Evolutionary conservation across 176 grass and related monocot genomes (phyloP).

Genomic region (Musa beccarii): DNA sequence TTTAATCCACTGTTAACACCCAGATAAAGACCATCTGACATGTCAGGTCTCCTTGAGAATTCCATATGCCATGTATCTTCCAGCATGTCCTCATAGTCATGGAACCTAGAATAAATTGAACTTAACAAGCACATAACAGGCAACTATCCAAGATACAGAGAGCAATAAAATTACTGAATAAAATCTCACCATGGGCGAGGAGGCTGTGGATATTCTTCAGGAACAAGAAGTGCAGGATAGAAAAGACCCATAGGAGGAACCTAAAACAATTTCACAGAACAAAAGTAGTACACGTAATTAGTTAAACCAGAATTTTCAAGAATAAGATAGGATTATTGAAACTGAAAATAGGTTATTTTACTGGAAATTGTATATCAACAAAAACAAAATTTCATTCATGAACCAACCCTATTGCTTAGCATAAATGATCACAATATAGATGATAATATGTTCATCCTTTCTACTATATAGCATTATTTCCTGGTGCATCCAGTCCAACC

Average conservation of each 20-base stretch:
- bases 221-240: slow-evolving; percentile 74
- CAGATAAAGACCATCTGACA: slow-evolving; percentile 44
- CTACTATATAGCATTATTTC: too few relatives aligned
- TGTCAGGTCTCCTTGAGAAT: slow-evolving; percentile 24
- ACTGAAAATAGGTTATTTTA: background rate
- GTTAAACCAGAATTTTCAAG: background rate
- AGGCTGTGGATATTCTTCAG: slow-evolving; percentile 78
- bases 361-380: background rate
- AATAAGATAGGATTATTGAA: background rate
- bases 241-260: slow-evolving; percentile 97
- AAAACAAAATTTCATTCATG: background rate
- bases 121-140: background rate
- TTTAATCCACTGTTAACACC: slow-evolving; percentile 51
- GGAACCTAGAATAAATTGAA: slow-evolving; percentile 47
- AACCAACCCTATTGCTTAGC: background rate
- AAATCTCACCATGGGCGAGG: slow-evolving; percentile 72
- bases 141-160: slow-evolving; percentile 7
- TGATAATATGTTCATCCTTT: background rate
- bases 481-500: too few relatives aligned
- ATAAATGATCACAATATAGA: background rate
- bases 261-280: slow-evolving; percentile 19
- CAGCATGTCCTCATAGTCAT: slow-evolving; percentile 92
- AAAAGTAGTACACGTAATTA: background rate
- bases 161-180: background rate
- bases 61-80: slow-evolving; percentile 85